Conservation (phyloP, 2,329 filamentous ascomycete genomes). For the Metarhizium robertsii region DNA sequence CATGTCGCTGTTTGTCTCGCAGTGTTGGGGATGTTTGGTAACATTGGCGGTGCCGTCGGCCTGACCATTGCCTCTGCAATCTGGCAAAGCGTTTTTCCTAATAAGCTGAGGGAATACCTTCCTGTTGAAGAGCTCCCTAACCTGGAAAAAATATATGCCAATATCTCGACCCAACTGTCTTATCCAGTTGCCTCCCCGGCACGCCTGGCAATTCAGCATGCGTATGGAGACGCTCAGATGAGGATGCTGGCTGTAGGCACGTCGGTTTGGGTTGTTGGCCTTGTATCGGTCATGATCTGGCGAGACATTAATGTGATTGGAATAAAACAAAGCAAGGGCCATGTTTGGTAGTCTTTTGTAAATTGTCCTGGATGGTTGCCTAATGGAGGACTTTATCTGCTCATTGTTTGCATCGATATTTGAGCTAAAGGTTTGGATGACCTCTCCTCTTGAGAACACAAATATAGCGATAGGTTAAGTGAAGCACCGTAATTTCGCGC, state of each 20-base stretch:
- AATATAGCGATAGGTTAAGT: too few relatives aligned
- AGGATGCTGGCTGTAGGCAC: constrained; percentile 34
- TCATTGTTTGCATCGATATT: too few relatives aligned
- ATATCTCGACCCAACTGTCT: constrained; percentile 39
- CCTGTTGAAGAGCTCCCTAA: constrained; percentile 30
- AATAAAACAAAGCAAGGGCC: background rate
- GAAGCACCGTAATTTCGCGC: too few relatives aligned
- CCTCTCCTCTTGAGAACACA: too few relatives aligned
- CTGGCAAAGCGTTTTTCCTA: constrained; percentile 21
- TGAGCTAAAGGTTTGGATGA: too few relatives aligned
- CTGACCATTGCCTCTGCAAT: constrained; percentile 20
- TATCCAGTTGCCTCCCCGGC: constrained; percentile 35
- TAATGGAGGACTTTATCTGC: too few relatives aligned
- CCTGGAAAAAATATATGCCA: constrained; percentile 40
- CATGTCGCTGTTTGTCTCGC: constrained; percentile 22
- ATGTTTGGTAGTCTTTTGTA: background rate
- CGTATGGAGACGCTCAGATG: constrained; percentile 45
- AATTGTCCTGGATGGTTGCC: too few relatives aligned
- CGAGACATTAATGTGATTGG: background rate
- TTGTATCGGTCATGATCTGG: background rate
- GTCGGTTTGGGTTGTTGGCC: background rate
- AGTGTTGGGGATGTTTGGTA: constrained; percentile 16
- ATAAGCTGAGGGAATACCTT: constrained; percentile 40
- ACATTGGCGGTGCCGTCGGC: constrained; percentile 19
- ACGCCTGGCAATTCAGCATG: constrained; percentile 44